Conservation (phyloP, 164 flowering plant genomes). For the Tetracentron sinense region DNA sequence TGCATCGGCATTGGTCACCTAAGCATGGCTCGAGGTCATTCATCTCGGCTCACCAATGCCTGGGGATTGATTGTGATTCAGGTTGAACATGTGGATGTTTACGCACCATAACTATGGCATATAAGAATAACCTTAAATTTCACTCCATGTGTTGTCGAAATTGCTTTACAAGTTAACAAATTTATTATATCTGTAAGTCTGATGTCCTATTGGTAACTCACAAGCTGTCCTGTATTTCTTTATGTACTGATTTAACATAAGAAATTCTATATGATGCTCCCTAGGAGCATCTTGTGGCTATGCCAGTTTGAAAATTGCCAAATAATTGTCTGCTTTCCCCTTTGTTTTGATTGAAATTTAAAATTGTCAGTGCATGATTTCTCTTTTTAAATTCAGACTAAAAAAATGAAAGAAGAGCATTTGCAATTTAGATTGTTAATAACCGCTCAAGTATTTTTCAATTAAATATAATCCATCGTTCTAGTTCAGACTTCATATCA, state of each 20-base stretch:
- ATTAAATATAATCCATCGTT: too few relatives aligned
- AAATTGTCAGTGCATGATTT: too few relatives aligned
- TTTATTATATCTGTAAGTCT: not conserved
- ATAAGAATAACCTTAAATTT: not conserved
- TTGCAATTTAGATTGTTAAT: not conserved
- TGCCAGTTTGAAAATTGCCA: too few relatives aligned
- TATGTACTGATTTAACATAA: not conserved
- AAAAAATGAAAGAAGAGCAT: too few relatives aligned
- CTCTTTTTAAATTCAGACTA: too few relatives aligned
- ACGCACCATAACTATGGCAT: not conserved
- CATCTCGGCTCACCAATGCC: too few relatives aligned
- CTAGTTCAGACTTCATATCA: too few relatives aligned
- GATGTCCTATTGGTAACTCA: too few relatives aligned
- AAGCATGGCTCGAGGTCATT: not conserved
- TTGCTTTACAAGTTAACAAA: not conserved
- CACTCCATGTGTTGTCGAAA: not conserved
- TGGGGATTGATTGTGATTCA: not conserved
- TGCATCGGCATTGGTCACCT: not conserved
- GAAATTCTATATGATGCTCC: not conserved
- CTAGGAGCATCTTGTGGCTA: not conserved
- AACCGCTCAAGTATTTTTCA: too few relatives aligned
- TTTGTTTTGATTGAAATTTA: too few relatives aligned
- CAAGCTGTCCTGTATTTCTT: not conserved
- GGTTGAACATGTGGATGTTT: not conserved
- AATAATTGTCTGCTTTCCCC: not conserved